These are phyloP conservation scores for Talaromyces sp. DNA, from an alignment of 2,329 filamentous ascomycete species.

Conservation along the genomic window DNA sequence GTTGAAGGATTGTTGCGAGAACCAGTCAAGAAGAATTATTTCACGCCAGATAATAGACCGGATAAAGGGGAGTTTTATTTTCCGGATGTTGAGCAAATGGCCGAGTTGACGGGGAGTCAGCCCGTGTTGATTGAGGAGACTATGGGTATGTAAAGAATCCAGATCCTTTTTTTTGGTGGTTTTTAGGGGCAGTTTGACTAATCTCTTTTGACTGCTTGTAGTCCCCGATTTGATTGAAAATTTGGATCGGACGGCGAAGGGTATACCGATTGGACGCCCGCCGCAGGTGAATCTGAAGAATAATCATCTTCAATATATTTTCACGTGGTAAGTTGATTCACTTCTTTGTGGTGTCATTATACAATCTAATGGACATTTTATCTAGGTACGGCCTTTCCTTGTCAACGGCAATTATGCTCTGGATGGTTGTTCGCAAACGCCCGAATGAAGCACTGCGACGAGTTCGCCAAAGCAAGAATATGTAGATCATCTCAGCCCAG, in stretches of 20 bases:
- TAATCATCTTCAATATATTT: constrained; percentile 97
- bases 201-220: constrained; percentile 39
- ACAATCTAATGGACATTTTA: constrained; percentile 12
- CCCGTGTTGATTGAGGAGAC: constrained; percentile 94
- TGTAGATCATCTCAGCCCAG: constrained; percentile 47
- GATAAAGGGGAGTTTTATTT: constrained; percentile 88
- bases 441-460: constrained; percentile 66
- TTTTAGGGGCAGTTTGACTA: neutral
- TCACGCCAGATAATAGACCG: constrained; percentile 85
- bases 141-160: constrained; percentile 59
- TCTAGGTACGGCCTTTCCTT: constrained; percentile 75
- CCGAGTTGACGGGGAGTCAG: constrained; percentile 71
- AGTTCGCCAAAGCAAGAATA: constrained; percentile 69
- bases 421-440: constrained; percentile 88
- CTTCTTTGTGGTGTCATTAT: neutral
- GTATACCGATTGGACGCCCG: constrained; percentile 81
- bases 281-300: constrained; percentile 91
- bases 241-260: constrained; percentile 70
- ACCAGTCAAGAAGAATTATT: constrained; percentile 97
- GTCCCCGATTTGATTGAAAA: constrained; percentile 72
- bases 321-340: constrained; percentile 72
- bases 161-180: neutral
- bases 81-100: constrained; percentile 90
- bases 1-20: constrained; percentile 81
- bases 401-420: constrained; percentile 91